phyloP scores from a whole-genome alignment of 331 rosid species.

The Rhamnella rubrinervis region DNA sequence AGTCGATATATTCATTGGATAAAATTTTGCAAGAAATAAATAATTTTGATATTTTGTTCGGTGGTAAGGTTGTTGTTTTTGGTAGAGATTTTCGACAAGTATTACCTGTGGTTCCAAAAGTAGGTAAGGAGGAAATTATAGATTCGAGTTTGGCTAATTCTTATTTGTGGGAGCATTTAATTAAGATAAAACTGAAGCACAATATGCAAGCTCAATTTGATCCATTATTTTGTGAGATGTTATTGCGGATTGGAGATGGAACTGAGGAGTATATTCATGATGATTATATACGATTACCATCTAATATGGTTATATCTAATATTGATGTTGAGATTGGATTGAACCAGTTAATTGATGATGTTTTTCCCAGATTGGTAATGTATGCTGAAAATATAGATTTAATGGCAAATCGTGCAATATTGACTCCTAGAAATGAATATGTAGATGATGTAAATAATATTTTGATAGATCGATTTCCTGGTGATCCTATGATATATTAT shows the following conservation, averaged over 20 bases:
- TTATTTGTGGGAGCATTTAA: neutral
- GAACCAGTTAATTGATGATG: neutral
- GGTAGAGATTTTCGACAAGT: slow-evolving; percentile 13
- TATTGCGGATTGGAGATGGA: slow-evolving; percentile 3
- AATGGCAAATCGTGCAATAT: neutral
- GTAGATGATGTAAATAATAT: neutral
- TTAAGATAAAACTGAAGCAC: neutral
- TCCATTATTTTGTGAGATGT: neutral
- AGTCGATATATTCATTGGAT: neutral
- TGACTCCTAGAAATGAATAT: neutral
- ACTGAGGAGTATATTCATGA: neutral
- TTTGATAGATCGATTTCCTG: neutral
- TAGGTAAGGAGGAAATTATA: neutral
- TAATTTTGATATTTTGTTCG: too few relatives aligned
- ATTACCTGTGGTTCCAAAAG: slow-evolving; percentile 6
- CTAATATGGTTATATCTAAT: neutral
- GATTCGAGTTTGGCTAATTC: slow-evolving; percentile 2
- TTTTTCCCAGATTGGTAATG: neutral
- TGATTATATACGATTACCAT: neutral
- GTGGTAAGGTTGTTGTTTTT: neutral
- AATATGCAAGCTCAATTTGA: slow-evolving; percentile 4
- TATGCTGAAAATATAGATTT: neutral
- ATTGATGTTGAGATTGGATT: neutral
- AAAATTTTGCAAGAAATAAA: neutral
- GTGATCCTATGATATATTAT: neutral